Evolutionary conservation across 2,329 filamentous ascomycete species (phyloP), one percentile per base, ranked within the genome.

Genomic region (Tothia fuscella): DNA sequence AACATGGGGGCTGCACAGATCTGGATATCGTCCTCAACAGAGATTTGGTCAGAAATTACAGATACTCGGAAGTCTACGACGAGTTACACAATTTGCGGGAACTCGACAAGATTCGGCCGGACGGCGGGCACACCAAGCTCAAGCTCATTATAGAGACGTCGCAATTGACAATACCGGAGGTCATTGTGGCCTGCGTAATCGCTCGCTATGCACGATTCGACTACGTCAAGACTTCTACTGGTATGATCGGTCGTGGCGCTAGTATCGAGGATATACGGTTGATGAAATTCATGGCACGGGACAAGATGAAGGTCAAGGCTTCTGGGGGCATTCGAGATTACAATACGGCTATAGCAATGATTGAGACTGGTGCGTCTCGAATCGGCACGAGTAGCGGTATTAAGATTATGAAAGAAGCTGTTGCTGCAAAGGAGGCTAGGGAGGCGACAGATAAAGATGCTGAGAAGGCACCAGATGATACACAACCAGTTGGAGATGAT

Each of bases 131-230:
- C n/a, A n/a, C n/a, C n/a, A n/a, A n/a, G n/a, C 57, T 62, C 30
- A 78, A 78, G 53, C 65, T 76, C 34, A 78, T 78, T 47, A 55
- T 78, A 39, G 74, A 78, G 53, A 75, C 73, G 6, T 69, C 68
- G 1, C 67, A 72, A 50, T 59, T 78, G 14, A 54, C 52, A 3
- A 47, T 53, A 4, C 50, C 60, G 4, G 63, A 76, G 47, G 67
- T 76, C 41, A 62, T 76, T 25, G 71, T 71, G 1, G 73, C 65
- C 0, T 66, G 65, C 14, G 62, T 68, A 17, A 59, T 78, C 30
- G 66, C 69, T 2, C 66, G 64, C 13, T 60, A 66, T 25, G 72
- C 73, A 2, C 64, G 64, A 4, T 70, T 71, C 36, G 71, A 77
- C 49, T 78, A 67, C 47, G 68, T 78, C 46, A 78, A 78, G 58